Evolutionary conservation across 768 basidiomycete genomes (phyloP), one percentile per base, ranked within the genome.

Genomic region (Suillus hirtellus): DNA sequence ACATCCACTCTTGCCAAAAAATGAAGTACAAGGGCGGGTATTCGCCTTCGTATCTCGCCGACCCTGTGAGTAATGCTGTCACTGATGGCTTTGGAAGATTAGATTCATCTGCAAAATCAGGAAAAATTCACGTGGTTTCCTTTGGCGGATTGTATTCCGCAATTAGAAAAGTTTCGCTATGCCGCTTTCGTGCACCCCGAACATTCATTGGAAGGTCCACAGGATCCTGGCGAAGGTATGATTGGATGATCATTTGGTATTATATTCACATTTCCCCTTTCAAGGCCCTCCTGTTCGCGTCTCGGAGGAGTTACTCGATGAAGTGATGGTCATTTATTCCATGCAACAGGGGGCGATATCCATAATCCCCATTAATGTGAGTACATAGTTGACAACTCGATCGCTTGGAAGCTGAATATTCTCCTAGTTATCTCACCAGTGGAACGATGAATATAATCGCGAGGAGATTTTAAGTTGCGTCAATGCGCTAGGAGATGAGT

Each of bases 21-120:
- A 99, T 99, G 97, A 82, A 82, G 61, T 99, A 99, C 77, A 99
- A 99, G 71, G 95, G 89, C 35, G 95, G 97, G 61, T 99, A 96
- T 68, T 73, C 81, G 0, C 96, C 96, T 0, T 97, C 96, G 3
- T 93, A 85, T 66, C 82, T 99, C 21, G 83, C 86, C 14, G 96
- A 99, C 75, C 95, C 96, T 9, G 92, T 95, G 66, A 68, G 82
- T 68, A 5, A 31, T 40, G 15, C 52, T 52, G 7, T 5, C 60
- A 35, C 38, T 63, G 35, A 34, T 27, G 17, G 21, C 37, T 63
- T 37, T 5, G 9, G 27, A 24, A 58, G 21, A 68, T 52, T 27
- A 19, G 11, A 31, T 17, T 19, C 8, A 58, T 42, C 4, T 60
- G 24, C 42, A 12, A 42, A 24, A 40, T 42, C 68, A 95, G 92